Evolutionary conservation across 768 basidiomycete species (phyloP), one percentile per base, ranked within the genome.

Genomic region (Termitomyces sp.): DNA sequence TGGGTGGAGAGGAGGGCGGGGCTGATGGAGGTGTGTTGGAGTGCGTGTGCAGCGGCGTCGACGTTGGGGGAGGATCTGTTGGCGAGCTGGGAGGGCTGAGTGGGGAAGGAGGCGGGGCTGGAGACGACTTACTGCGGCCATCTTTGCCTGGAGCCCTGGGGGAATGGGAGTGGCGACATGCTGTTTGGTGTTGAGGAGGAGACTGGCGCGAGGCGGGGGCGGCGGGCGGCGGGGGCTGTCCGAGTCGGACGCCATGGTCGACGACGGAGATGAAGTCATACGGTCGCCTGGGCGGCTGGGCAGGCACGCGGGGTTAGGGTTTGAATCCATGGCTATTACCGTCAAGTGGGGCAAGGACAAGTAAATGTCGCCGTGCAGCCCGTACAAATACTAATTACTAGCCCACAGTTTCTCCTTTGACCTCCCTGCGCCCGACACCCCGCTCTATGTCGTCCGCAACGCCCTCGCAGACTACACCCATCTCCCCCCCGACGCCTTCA

Each of bases 81-180:
- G 48, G 62, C 61, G 61, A 63, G 67, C 64, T 67, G 29, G 51
- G 31, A 29, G 37, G 9, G 39, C n/a, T 57, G 52, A 56, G 16
- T 41, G 55, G 49, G 34, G 62, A 55, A 46, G 8, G 14, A 16
- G 18, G 44, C 46, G 22, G 34, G 14, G 37, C 46, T 42, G 22
- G 6, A 42, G 44, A 24, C 41, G 53, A 65, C 71, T 64, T 68
- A 95, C 93, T 29, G 88, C 91, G 42, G 90, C 91, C 88, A 98
- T 90, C 77, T 94, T 97, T 60, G 91, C 92, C 68, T 94, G 94
- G 46, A 98, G 80, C 46, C 84, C 80, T 0, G 94, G 92, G 0
- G 95, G 95, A 60, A 98, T 90, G 47, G 89, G 87, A 0, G 87
- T 87, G 20, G 81, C 71, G 42, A 74, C 71, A 59, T 67, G 57